phyloP scores from a whole-genome alignment of 371 early-diverging fungal species.

The Blakeslea trispora region DNA sequence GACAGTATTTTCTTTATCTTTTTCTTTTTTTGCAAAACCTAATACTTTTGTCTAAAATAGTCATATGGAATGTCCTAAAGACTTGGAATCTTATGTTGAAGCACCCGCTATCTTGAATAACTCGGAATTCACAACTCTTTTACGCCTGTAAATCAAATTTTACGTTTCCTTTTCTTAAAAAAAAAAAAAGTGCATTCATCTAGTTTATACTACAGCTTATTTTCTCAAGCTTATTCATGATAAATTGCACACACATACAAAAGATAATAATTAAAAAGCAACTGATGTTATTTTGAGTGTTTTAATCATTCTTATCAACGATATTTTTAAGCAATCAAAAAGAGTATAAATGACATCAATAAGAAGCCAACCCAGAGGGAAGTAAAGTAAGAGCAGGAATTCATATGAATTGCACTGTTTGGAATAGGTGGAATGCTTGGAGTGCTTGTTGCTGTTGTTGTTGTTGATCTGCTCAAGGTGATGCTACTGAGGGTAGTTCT shows the following conservation, averaged over 20 bases:
- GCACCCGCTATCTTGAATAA: constrained; percentile 5
- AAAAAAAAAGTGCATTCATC: no score
- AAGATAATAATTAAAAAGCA: no score
- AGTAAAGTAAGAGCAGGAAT: no score
- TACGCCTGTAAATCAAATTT: background rate
- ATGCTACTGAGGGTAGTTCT: background rate
- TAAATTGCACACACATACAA: no score
- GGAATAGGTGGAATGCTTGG: constrained; percentile 1
- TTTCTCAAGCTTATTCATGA: no score
- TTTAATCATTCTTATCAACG: no score
- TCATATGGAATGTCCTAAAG: constrained; percentile 5
- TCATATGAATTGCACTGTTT: no score
- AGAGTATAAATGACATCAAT: background rate
- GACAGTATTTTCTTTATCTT: background rate
- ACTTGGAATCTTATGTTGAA: background rate
- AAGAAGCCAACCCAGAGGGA: background rate
- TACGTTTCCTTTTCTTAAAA: no score
- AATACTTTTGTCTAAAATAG: background rate
- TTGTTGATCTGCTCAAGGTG: background rate
- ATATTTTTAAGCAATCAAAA: background rate
- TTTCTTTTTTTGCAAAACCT: background rate
- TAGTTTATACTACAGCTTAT: no score
- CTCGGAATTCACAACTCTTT: background rate
- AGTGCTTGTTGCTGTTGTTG: background rate
- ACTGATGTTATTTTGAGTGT: no score